Conservation (phyloP, 164 flowering plant genomes). For the Sedum album region DNA sequence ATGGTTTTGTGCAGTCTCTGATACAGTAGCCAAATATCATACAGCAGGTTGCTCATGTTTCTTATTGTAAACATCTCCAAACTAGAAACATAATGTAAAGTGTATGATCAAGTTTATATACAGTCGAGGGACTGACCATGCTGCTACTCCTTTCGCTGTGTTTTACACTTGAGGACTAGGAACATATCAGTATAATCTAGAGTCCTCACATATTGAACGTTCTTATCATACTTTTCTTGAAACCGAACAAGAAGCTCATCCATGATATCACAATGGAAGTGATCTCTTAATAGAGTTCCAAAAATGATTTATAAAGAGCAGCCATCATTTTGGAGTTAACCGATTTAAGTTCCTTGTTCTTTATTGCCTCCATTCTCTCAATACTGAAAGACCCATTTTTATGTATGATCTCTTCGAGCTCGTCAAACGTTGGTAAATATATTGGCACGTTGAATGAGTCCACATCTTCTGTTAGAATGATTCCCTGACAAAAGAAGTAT, state of each 20-base stretch:
- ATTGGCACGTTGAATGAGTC: conserved; percentile 1
- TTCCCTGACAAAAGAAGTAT: not conserved
- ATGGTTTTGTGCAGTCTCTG: no score
- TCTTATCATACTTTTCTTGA: not conserved
- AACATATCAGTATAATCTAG: not conserved
- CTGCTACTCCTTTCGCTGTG: no score
- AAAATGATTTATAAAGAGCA: not conserved
- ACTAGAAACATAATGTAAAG: no score
- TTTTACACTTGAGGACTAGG: not conserved
- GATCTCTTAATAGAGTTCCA: not conserved
- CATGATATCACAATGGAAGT: not conserved
- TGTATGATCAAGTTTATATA: no score
- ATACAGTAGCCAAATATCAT: no score
- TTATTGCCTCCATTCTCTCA: not conserved
- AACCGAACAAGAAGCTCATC: not conserved
- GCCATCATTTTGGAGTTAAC: not conserved
- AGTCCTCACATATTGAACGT: not conserved
- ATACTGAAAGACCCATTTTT: not conserved
- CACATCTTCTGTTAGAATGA: not conserved
- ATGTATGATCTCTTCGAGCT: not conserved
- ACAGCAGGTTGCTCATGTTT: no score
- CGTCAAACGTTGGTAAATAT: not conserved
- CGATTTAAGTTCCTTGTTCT: not conserved
- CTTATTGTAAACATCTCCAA: no score
- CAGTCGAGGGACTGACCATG: no score